phyloP scores from a whole-genome alignment of 164 flowering plant genomes.

The Macadamia integrifolia region DNA sequence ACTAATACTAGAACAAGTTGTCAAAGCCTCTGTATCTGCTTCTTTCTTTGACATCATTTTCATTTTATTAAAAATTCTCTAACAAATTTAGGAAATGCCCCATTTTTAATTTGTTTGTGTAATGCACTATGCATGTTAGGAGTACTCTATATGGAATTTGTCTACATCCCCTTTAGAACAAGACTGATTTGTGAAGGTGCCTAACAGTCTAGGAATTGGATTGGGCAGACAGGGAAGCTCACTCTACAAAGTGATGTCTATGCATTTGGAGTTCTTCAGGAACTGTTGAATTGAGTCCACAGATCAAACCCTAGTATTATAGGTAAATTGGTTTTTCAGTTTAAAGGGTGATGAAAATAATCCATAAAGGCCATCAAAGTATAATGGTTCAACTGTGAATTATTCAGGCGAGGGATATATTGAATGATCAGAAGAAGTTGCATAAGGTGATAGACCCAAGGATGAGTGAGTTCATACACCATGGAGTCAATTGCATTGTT shows the following conservation, averaged over 20 bases:
- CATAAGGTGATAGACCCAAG: conserved; percentile 84
- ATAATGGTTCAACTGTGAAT: neutral
- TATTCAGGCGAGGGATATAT: conserved; percentile 69
- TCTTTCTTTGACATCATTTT: too few species aligned
- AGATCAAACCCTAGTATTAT: conserved; percentile 84
- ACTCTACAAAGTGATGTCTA: conserved; percentile 93
- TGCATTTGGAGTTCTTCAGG: conserved; percentile 97
- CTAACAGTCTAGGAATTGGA: neutral
- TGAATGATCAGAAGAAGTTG: conserved; percentile 74
- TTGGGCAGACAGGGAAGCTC: conserved; percentile 88
- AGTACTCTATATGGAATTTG: neutral
- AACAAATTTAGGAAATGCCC: neutral
- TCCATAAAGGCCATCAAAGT: neutral
- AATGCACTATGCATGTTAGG: neutral
- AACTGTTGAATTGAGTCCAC: conserved; percentile 75
- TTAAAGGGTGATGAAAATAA: neutral
- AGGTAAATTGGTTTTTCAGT: conserved; percentile 35
- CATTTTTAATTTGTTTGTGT: neutral
- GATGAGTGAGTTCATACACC: conserved; percentile 54
- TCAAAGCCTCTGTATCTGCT: too few species aligned
- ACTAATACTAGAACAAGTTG: too few species aligned
- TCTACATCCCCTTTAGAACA: neutral
- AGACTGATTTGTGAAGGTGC: neutral
- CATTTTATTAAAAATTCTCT: too few species aligned
- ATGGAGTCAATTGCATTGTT: conserved; percentile 75